Evolutionary conservation across 306 rosid species (phyloP).

Genomic region (Coriaria nepalensis): DNA sequence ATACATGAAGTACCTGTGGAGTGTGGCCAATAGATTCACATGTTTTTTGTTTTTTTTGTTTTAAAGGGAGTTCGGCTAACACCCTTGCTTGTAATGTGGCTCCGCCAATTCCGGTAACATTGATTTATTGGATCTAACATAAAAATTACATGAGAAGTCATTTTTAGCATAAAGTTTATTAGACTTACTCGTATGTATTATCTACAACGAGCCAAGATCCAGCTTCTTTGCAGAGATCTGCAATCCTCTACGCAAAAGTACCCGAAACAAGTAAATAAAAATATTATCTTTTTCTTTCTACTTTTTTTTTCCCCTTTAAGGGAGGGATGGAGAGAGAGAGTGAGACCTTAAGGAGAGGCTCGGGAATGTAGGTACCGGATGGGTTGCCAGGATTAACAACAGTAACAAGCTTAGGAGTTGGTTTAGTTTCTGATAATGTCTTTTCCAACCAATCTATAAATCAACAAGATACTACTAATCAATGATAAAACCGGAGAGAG

Average conservation of each 20-base stretch:
- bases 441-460: conserved; percentile 72
- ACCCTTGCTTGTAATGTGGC: too few species aligned
- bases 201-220: conserved; percentile 90
- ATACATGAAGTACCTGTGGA: conserved; percentile 98
- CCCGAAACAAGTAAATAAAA: conserved; percentile 15
- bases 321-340: conserved; percentile 9
- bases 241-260: conserved; percentile 51
- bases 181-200: conserved; percentile 80
- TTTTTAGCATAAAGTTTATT: background rate
- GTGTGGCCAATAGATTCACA: background rate
- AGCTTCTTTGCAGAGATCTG: conserved; percentile 57
- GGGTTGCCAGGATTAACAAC: conserved; percentile 98
- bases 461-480: background rate
- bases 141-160: background rate
- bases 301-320: too few species aligned
- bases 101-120: background rate
- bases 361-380: conserved; percentile 79
- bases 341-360: conserved; percentile 65
- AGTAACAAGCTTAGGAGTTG: conserved; percentile 83
- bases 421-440: conserved; percentile 51
- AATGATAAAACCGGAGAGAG: too few species aligned
- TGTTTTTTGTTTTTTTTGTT: too few species aligned
- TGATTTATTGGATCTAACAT: background rate
- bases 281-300: too few species aligned
- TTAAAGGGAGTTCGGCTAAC: too few species aligned